Conservation (phyloP, 2,329 filamentous ascomycete genomes). For the Hypocreales sp. region DNA sequence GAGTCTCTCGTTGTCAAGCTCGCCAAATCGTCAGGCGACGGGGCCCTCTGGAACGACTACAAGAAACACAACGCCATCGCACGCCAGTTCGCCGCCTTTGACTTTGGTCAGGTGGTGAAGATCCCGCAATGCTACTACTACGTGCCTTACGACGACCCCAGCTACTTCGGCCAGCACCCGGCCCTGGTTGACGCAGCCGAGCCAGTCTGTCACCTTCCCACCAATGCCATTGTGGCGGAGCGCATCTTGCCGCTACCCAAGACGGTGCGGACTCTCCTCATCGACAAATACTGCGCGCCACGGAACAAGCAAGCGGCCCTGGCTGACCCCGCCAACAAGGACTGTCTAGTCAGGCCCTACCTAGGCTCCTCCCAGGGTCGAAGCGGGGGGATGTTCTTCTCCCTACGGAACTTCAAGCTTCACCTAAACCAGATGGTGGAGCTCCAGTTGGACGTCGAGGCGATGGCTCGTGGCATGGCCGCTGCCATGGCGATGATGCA, state of each 20-base stretch:
- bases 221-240: slow-evolving; percentile 7
- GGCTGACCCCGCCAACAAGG: slow-evolving; percentile 6
- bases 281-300: slow-evolving; percentile 7
- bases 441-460: slow-evolving; percentile 7
- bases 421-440: slow-evolving; percentile 14
- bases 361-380: slow-evolving; percentile 5
- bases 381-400: slow-evolving; percentile 7
- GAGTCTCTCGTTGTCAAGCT: slow-evolving; percentile 5
- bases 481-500: slow-evolving; percentile 15
- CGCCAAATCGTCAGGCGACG: slow-evolving; percentile 3
- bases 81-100: slow-evolving; percentile 1
- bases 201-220: slow-evolving; percentile 5
- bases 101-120: background rate
- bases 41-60: slow-evolving; percentile 6
- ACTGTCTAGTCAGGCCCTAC: slow-evolving; percentile 9
- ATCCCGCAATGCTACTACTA: slow-evolving; percentile 3
- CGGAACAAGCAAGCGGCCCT: slow-evolving; percentile 2
- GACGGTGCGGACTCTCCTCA: slow-evolving; percentile 6
- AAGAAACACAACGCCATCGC: slow-evolving; percentile 1
- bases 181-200: slow-evolving; percentile 3
- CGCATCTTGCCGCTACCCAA: slow-evolving; percentile 11
- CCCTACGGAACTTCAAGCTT: slow-evolving; percentile 16
- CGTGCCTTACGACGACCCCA: background rate
- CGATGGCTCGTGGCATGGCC: slow-evolving; percentile 9
- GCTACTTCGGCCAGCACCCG: slow-evolving; percentile 4